Conservation (phyloP, 1,139 yeast species). For the Lodderomyces pseudojiufengensis region DNA sequence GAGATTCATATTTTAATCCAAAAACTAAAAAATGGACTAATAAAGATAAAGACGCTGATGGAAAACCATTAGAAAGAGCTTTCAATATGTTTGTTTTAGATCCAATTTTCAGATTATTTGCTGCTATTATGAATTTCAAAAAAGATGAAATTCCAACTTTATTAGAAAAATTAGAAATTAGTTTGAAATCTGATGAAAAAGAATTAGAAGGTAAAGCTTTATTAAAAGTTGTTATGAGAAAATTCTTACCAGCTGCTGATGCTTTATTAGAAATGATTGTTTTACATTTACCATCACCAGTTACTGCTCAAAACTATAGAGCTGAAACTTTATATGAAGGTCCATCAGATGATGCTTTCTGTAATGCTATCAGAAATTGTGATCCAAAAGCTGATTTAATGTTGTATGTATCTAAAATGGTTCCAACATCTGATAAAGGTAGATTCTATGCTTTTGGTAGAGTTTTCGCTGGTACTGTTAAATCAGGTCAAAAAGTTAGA, state of each 20-base stretch:
- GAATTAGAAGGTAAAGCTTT: conserved; percentile 98
- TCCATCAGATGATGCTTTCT: conserved; percentile 91
- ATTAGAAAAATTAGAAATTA: conserved; percentile 88
- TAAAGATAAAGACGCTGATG: conserved; percentile 94
- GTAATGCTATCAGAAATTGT: conserved; percentile 94
- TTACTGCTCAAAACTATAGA: conserved; percentile 98
- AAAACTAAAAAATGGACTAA: conserved; percentile 99
- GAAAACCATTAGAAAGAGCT: conserved; percentile 96
- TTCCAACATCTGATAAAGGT: conserved; percentile 99
- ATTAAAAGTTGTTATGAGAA: conserved; percentile 98
- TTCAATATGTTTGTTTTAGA: conserved; percentile 99
- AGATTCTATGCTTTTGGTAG: conserved; percentile 99
- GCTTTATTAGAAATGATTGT: conserved; percentile 99
- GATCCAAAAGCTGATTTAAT: conserved; percentile 98
- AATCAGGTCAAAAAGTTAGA: conserved; percentile 98
- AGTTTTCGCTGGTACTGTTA: conserved; percentile 99
- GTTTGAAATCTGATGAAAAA: conserved; percentile 89
- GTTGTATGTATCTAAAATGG: conserved; percentile 99
- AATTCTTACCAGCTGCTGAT: conserved; percentile 99
- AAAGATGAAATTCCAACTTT: conserved; percentile 90
- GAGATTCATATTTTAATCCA: conserved; percentile 99
- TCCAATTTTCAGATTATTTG: conserved; percentile 86
- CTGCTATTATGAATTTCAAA: conserved; percentile 54
- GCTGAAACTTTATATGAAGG: conserved; percentile 99
- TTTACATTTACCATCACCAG: conserved; percentile 98